Base-by-base conservation (phyloP, 2,329 filamentous ascomycete species). In the Phaeophleospora eucalypticola region DNA sequence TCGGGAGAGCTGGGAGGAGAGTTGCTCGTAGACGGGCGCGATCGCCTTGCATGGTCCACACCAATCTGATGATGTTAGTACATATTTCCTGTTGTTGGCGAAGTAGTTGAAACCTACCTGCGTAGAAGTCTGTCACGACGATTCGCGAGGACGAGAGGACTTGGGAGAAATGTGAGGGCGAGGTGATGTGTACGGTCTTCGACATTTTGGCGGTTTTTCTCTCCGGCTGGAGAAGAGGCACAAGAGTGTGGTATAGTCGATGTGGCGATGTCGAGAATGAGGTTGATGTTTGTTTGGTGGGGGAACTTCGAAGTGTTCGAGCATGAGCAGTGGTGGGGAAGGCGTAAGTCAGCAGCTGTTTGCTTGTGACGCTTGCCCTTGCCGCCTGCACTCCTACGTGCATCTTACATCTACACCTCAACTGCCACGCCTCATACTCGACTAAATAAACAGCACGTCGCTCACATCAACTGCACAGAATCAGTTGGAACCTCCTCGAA, bases 21-120 rank as follows among this genome's bases (percentile, higher is more conserved):
- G 79, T 65, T 83, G 74, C 62, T 93, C 87, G 72, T 88, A 96
- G 53, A 89, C 69, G 15, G 90, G 88, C 4, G 86, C 86, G 57
- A 97, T 89, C 55, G 81, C 77, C 60, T 88, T 86, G 79, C 89
- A 95, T 62, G 89, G 86, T 27, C 75, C 83, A 64, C 87, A 95
- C 84, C 86, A 93, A 63, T 88, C 84, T 61, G 89, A 88, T 62
- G 87, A 91, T 71, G 14, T 35, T 16, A 35, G 33, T 35, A 4
- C 14, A 14, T 35, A 16, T 14, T 6, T 35, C 6, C 27, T 15
- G 17, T 4, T 15, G 4, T 14, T 14, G 33, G 4, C 14, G 4
- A 6, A 14, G 14, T 35, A 15, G 4, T 35, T 4, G 4, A n/a
- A 16, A 35, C 33, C 6, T n/a, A 35, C 33, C 6, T 29, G 24